Evolutionary conservation across 106 monocot species (phyloP).

Genomic region (Dioscorea dumetorum): DNA sequence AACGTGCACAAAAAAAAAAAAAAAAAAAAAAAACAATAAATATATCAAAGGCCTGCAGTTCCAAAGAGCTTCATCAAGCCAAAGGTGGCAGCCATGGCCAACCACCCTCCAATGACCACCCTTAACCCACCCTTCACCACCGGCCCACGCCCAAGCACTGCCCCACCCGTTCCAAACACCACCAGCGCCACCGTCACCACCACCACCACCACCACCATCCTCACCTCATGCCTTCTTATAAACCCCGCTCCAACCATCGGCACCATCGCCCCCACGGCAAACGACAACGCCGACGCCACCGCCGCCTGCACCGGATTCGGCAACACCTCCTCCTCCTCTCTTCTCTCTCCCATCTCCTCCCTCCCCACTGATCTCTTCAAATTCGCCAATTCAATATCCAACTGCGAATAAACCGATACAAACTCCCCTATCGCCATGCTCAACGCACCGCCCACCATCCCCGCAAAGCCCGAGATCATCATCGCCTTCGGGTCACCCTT

Average conservation of each 20-base stretch:
- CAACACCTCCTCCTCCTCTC: slow-evolving; percentile 4
- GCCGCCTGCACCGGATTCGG: slow-evolving; percentile 47
- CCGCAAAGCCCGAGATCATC: slow-evolving; percentile 42
- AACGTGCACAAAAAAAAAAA: too few species aligned
- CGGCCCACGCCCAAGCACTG: slow-evolving; percentile 28
- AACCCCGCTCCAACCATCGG: slow-evolving; percentile 46
- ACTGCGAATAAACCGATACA: slow-evolving; percentile 55
- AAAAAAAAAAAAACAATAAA: too few species aligned
- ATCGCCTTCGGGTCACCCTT: slow-evolving; percentile 31
- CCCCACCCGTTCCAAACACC: slow-evolving; percentile 36
- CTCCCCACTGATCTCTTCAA: slow-evolving; percentile 20
- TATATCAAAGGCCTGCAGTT: slow-evolving; percentile 7
- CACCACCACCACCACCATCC: slow-evolving; percentile 24
- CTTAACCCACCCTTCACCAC: slow-evolving; percentile 19
- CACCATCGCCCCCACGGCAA: slow-evolving; percentile 39
- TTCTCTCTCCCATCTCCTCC: not conserved
- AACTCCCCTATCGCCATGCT: slow-evolving; percentile 68
- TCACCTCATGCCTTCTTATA: slow-evolving; percentile 32
- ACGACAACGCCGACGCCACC: slow-evolving; percentile 36
- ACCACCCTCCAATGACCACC: slow-evolving; percentile 49
- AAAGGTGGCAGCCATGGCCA: slow-evolving; percentile 46
- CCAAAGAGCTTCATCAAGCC: slow-evolving; percentile 34
- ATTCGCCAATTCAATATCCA: slow-evolving; percentile 45
- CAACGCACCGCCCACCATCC: slow-evolving; percentile 45
- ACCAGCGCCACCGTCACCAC: slow-evolving; percentile 22